Evolutionary conservation across 78 protist genomes (phyloP).

Genomic region (Polysphondylium violaceum): DNA sequence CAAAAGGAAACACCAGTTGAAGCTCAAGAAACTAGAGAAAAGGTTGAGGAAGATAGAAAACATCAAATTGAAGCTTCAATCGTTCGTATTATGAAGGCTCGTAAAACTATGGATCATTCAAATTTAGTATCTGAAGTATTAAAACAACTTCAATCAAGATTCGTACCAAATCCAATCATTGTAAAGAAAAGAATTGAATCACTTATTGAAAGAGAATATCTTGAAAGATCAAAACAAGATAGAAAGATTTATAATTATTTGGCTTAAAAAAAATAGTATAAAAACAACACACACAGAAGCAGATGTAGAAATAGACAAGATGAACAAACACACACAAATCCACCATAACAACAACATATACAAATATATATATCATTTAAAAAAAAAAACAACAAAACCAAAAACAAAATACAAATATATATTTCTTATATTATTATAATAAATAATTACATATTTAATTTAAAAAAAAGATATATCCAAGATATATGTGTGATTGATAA

Average conservation of each 20-base stretch:
- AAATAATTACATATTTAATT: too few relatives aligned
- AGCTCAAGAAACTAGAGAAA: conserved; percentile 79
- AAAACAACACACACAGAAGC: too few relatives aligned
- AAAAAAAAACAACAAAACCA: too few relatives aligned
- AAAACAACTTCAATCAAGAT: conserved; percentile 87
- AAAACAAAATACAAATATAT: too few relatives aligned
- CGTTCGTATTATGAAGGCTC: conserved; percentile 98
- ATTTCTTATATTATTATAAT: too few relatives aligned
- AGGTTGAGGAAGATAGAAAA: conserved; percentile 87
- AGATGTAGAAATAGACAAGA: too few relatives aligned
- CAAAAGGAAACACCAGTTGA: conserved; percentile 90
- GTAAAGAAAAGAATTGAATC: conserved; percentile 96
- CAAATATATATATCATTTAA: too few relatives aligned
- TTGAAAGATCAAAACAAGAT: conserved; percentile 81
- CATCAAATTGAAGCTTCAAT: conserved; percentile 95
- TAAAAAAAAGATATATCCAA: too few relatives aligned
- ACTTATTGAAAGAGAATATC: conserved; percentile 96
- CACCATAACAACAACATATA: too few relatives aligned
- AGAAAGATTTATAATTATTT: conserved; percentile 76
- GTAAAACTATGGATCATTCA: conserved; percentile 89
- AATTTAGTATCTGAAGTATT: conserved; percentile 89
- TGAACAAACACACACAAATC: too few relatives aligned
- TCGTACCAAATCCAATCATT: conserved; percentile 84
- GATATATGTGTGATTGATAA: too few relatives aligned
- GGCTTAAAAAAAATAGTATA: conserved; percentile 51